Evolutionary conservation across 257 asterid genomes (phyloP).

Genomic region (Misopates orontium): DNA sequence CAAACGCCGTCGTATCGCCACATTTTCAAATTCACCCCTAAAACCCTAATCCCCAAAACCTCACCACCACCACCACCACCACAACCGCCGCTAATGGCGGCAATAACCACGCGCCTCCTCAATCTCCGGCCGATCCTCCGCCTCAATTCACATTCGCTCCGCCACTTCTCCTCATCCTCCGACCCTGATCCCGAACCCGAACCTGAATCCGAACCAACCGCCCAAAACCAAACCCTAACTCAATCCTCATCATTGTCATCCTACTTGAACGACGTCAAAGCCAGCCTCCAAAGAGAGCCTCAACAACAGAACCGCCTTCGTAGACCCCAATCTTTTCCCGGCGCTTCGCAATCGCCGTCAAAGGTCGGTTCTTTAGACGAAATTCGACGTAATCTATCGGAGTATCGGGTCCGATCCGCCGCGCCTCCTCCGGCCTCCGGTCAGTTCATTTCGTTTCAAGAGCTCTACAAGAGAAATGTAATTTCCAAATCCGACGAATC

Average conservation of each 20-base stretch:
- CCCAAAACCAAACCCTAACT: constrained; percentile 5
- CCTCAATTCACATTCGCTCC: constrained; percentile 22
- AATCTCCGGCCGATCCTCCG: constrained; percentile 34
- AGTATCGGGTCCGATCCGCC: constrained; percentile 37
- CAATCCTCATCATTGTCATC: constrained; percentile 32
- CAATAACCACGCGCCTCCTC: constrained; percentile 44
- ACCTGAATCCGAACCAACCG: constrained; percentile 25
- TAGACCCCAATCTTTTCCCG: constrained; percentile 18
- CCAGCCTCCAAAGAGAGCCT: constrained; percentile 33
- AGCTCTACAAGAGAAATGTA: constrained; percentile 35
- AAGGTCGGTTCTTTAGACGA: constrained; percentile 14
- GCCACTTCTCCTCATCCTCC: constrained; percentile 33
- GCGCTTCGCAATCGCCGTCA: constrained; percentile 10
- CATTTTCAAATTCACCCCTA: not conserved
- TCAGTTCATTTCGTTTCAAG: constrained; percentile 28
- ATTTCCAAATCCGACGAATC: constrained; percentile 10
- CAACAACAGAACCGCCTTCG: constrained; percentile 24
- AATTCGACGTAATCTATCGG: constrained; percentile 30
- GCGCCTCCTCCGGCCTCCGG: constrained; percentile 31
- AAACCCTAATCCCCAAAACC: constrained; percentile 29
- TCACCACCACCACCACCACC: constrained; percentile 22
- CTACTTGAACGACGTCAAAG: constrained; percentile 33
- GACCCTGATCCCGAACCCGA: constrained; percentile 30
- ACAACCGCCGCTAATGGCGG: constrained; percentile 43
- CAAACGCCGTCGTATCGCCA: constrained; percentile 13